Evolutionary conservation across 257 asterid genomes (phyloP), one percentile per base, ranked within the genome.

Genomic region (Solanum gracilifrons): DNA sequence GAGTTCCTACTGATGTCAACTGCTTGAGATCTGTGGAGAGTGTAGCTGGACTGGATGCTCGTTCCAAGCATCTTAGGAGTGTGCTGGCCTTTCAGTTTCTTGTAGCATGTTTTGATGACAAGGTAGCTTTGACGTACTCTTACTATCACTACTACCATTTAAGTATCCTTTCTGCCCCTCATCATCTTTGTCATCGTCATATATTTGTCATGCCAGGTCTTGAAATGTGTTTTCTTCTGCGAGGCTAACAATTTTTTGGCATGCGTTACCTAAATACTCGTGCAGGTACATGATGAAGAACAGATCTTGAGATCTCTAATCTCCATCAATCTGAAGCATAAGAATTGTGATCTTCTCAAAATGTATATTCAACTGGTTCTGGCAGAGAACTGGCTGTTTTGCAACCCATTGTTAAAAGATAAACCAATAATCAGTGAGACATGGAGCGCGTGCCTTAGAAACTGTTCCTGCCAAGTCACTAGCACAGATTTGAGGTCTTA

Each of bases 21-120:
- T 95, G 96, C 92, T 90, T 97, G 95, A 92, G 96, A 90, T 91
- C 91, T 85, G 95, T 97, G 87, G 98, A 95, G 90, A 92, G 95
- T 85, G 91, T 95, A 76, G 83, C 88, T 23, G 98, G 96, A 86
- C 89, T 88, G 69, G 90, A 89, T 89, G 92, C 82, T 74, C 95
- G 98, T 66, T 89, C 93, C 86, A 97, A 96, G 93, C 94, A 93
- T 88, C 97, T 97, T 10, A 90, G 96, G 86, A 92, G 99, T 90
- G 89, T 93, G 39, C 93, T 94, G 86, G 97, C 99, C 84, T 90
- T 91, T 77, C 94, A 92, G 71, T 96, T 95, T 92, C 96, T 97
- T 35, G 90, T 90, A 86, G 86, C 91, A 76, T 90, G 93, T 87
- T 92, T 96, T 82, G 87, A 90, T 36, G 87, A 87, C 88, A 89